These are phyloP conservation scores for Linnemannia exigua DNA, from an alignment of 192 early-diverging fungal species.

Conservation along the genomic window DNA sequence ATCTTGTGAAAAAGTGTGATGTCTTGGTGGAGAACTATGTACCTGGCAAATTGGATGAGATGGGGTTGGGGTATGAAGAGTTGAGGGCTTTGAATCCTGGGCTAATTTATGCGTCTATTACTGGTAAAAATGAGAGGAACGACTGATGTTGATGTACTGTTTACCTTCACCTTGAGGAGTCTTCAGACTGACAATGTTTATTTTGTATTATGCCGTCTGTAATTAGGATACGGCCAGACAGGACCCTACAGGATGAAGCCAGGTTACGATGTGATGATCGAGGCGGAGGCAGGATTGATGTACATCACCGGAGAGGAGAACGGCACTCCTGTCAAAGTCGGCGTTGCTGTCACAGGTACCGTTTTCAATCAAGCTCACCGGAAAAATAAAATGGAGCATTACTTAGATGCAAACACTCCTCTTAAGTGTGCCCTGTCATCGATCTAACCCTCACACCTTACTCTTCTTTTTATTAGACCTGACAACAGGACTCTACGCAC, in stretches of 20 bases:
- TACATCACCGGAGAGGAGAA: constrained; percentile 91
- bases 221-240: constrained; percentile 85
- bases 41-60: constrained; percentile 85
- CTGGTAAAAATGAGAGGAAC: constrained; percentile 44
- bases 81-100: constrained; percentile 75
- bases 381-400: no score
- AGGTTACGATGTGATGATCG: constrained; percentile 91
- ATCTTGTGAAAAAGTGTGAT: constrained; percentile 78
- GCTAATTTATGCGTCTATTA: constrained; percentile 88
- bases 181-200: constrained; percentile 4
- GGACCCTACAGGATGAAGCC: constrained; percentile 83
- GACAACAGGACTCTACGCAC: constrained; percentile 82
- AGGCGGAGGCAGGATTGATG: constrained; percentile 94
- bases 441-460: neutral
- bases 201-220: constrained; percentile 24
- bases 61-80: constrained; percentile 82
- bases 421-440: neutral
- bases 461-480: constrained; percentile 58
- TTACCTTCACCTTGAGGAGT: neutral
- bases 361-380: no score
- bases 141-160: neutral
- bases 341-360: constrained; percentile 91
- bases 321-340: constrained; percentile 90
- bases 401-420: no score
- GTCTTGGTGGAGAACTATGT: constrained; percentile 93